A percentile compares a stretch with the other conserved stretches of the same genome.
Conservation (phyloP, 768 basidiomycete species). For the Candolleomyces aberdarensis region DNA sequence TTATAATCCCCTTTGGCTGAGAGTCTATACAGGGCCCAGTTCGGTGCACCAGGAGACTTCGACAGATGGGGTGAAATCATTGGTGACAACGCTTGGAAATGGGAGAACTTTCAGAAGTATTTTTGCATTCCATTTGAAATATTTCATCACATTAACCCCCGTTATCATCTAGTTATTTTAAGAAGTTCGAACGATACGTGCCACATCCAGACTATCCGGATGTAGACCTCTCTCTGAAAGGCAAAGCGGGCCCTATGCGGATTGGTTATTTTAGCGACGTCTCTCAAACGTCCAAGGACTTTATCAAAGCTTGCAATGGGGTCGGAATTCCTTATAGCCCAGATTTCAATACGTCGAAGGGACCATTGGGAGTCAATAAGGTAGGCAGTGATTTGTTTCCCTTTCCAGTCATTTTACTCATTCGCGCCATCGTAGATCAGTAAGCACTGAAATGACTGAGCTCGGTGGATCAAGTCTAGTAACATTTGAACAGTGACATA, state of each 20-base stretch:
- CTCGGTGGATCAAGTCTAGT: neutral
- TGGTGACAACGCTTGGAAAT: constrained; percentile 59
- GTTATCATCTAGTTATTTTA: constrained; percentile 48
- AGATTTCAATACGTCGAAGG: constrained; percentile 55
- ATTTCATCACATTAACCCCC: neutral
- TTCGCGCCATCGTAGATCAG: too few species aligned
- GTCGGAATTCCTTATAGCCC: constrained; percentile 48
- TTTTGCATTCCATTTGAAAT: constrained; percentile 1
- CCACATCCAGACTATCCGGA: constrained; percentile 43
- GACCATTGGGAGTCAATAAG: constrained; percentile 54
- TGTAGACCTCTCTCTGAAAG: constrained; percentile 43
- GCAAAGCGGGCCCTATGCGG: constrained; percentile 48
- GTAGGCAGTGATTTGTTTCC: constrained; percentile 24
- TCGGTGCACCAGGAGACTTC: constrained; percentile 65
- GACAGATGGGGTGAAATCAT: constrained; percentile 59
- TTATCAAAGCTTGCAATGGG: constrained; percentile 49
- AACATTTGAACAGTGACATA: constrained; percentile 53
- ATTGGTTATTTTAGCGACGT: constrained; percentile 49
- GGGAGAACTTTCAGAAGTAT: constrained; percentile 50
- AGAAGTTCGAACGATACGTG: constrained; percentile 58
- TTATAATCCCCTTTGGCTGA: neutral
- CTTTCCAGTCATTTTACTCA: too few species aligned
- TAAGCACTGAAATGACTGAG: too few species aligned
- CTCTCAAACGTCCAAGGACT: constrained; percentile 38
- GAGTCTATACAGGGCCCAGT: constrained; percentile 47